These are phyloP conservation scores for Leccinum obscurum DNA, from an alignment of 768 basidiomycete species.

Conservation along the genomic window DNA sequence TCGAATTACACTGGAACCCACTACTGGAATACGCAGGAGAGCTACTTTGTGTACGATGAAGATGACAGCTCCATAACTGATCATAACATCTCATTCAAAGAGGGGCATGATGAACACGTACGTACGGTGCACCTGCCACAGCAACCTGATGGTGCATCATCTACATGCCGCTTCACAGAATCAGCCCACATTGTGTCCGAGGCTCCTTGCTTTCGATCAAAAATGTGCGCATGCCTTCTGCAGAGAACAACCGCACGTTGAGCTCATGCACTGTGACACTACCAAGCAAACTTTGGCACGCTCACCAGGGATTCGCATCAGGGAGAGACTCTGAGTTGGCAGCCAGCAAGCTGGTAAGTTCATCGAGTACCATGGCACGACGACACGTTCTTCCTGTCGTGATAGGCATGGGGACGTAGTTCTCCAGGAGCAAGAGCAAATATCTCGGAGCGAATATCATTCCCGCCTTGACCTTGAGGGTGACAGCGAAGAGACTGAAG, in stretches of 20 bases:
- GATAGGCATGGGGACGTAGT: slow-evolving; percentile 50
- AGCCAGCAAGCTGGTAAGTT: slow-evolving; percentile 22
- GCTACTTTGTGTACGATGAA: slow-evolving; percentile 56
- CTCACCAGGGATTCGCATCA: slow-evolving; percentile 44
- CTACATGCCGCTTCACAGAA: slow-evolving; percentile 13
- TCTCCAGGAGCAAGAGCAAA: slow-evolving; percentile 52
- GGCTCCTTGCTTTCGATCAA: slow-evolving; percentile 65
- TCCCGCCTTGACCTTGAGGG: slow-evolving; percentile 36
- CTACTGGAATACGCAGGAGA: slow-evolving; percentile 82
- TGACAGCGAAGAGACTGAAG: slow-evolving; percentile 12
- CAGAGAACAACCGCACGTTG: slow-evolving; percentile 1
- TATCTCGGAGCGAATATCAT: slow-evolving; percentile 59
- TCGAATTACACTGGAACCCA: slow-evolving; percentile 74
- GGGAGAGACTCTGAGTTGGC: slow-evolving; percentile 22
- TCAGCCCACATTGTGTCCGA: slow-evolving; percentile 54
- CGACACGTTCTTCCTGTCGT: slow-evolving; percentile 3
- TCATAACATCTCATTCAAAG: slow-evolving; percentile 65
- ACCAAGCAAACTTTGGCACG: slow-evolving; percentile 65
- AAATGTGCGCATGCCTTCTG: slow-evolving; percentile 46
- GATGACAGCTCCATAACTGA: slow-evolving; percentile 45
- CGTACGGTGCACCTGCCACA: slow-evolving; percentile 18
- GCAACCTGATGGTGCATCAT: background rate
- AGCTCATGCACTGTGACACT: slow-evolving; percentile 9
- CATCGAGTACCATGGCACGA: background rate
- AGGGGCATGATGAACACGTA: slow-evolving; percentile 54